These are phyloP conservation scores for Naganishia kalamii DNA, from an alignment of 768 basidiomycete species.

Conservation along the genomic window DNA sequence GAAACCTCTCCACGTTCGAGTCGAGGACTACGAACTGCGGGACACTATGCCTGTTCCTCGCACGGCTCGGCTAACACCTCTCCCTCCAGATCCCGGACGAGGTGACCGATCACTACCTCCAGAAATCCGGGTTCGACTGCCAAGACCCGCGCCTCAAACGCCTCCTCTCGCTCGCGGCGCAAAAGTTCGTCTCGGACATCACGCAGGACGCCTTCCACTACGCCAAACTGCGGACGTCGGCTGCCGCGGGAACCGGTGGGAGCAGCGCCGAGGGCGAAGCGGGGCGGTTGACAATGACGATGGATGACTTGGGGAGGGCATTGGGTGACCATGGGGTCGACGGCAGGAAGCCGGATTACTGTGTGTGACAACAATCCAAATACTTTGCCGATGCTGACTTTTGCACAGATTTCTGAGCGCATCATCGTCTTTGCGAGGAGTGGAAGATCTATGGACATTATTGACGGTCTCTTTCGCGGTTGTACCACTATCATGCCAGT, in stretches of 20 bases:
- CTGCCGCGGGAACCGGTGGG: background rate
- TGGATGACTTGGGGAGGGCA: constrained; percentile 92
- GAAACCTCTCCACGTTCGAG: no score
- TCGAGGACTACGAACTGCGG: no score
- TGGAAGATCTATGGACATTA: no score
- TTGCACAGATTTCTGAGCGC: no score
- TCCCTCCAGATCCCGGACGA: constrained; percentile 82
- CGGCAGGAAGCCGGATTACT: constrained; percentile 88
- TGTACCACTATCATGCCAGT: no score
- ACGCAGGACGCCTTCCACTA: constrained; percentile 95
- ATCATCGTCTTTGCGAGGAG: no score
- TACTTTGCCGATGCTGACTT: no score
- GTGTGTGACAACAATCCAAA: no score
- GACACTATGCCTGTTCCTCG: no score
- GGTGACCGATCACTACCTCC: constrained; percentile 94
- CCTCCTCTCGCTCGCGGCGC: constrained; percentile 86
- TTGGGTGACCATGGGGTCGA: constrained; percentile 94
- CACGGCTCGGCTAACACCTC: background rate
- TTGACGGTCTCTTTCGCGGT: no score
- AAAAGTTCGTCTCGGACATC: constrained; percentile 96
- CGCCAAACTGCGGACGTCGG: constrained; percentile 69
- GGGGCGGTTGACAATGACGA: constrained; percentile 85
- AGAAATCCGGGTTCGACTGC: constrained; percentile 90
- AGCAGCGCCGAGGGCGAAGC: constrained; percentile 47
- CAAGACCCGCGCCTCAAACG: constrained; percentile 93